Conservation (phyloP, 148 eudicot genomes). For the Arctostaphylos glauca region DNA sequence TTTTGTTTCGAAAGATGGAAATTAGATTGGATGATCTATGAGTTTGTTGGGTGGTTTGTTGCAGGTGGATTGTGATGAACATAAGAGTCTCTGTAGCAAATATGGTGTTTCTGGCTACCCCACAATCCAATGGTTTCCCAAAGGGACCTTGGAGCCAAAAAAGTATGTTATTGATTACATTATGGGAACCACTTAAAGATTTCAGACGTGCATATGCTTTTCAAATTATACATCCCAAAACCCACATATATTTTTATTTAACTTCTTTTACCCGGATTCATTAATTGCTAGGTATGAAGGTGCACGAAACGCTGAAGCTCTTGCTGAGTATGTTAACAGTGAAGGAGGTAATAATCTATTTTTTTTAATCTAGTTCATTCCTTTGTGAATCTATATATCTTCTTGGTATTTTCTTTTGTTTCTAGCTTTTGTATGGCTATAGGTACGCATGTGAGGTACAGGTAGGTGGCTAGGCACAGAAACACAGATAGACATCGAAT, state of each 20-base stretch:
- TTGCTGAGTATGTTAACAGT: slow-evolving; percentile 68
- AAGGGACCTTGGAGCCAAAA: slow-evolving; percentile 94
- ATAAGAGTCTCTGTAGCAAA: slow-evolving; percentile 74
- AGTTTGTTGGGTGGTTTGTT: slow-evolving; percentile 19
- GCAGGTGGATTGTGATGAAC: slow-evolving; percentile 98
- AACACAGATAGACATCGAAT: no score
- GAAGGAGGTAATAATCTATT: slow-evolving; percentile 69
- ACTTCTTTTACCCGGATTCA: not conserved
- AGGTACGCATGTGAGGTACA: not conserved
- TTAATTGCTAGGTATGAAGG: slow-evolving; percentile 75
- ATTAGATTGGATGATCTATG: slow-evolving; percentile 1
- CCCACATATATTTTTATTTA: not conserved
- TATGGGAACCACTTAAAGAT: not conserved
- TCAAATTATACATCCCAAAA: not conserved
- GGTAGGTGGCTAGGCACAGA: not conserved
- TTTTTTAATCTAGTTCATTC: not conserved
- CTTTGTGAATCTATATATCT: not conserved
- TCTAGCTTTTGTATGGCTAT: not conserved
- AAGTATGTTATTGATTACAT: slow-evolving; percentile 35
- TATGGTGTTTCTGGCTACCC: slow-evolving; percentile 92
- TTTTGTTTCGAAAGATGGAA: not conserved
- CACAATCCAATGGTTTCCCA: slow-evolving; percentile 95
- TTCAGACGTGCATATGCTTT: not conserved
- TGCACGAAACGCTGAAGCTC: slow-evolving; percentile 85
- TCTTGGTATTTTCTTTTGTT: not conserved